phyloP scores from a whole-genome alignment of 345 rosid species.

The Camelina sativa region DNA sequence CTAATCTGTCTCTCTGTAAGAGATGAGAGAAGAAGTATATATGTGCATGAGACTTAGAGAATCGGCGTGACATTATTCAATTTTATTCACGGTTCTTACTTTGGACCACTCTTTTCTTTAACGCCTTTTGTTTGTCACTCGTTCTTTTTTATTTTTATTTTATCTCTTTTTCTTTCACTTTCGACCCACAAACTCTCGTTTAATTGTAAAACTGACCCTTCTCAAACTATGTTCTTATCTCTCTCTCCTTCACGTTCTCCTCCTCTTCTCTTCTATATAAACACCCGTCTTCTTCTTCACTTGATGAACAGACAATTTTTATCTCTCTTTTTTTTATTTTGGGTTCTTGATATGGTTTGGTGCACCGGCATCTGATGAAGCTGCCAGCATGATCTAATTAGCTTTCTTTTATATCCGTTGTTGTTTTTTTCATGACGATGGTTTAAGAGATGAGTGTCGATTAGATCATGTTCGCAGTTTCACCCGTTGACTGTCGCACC shows the following conservation, averaged over 20 bases:
- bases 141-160: slow-evolving; percentile 10
- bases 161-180: slow-evolving; percentile 23
- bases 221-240: slow-evolving; percentile 6
- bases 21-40: slow-evolving; percentile 27
- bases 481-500: slow-evolving; percentile 78
- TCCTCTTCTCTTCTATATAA: slow-evolving; percentile 39
- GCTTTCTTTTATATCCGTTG: slow-evolving; percentile 40
- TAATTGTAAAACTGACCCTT: slow-evolving; percentile 28
- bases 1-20: slow-evolving; percentile 39
- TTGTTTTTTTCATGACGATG: slow-evolving; percentile 20
- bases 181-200: slow-evolving; percentile 17
- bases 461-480: slow-evolving; percentile 92
- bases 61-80: slow-evolving; percentile 51
- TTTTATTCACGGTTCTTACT: slow-evolving; percentile 45
- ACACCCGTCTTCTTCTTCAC: slow-evolving; percentile 32
- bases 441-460: slow-evolving; percentile 47
- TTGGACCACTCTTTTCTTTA: slow-evolving; percentile 49
- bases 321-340: background rate
- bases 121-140: slow-evolving; percentile 49
- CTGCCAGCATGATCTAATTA: slow-evolving; percentile 99
- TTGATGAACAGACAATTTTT: slow-evolving; percentile 7
- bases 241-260: slow-evolving; percentile 17
- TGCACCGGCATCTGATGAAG: slow-evolving; percentile 86
- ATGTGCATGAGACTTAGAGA: slow-evolving; percentile 44
- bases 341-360: slow-evolving; percentile 23